Evolutionary conservation across 2,329 filamentous ascomycete genomes (phyloP).

Genomic region (Colletotrichum camelliae): DNA sequence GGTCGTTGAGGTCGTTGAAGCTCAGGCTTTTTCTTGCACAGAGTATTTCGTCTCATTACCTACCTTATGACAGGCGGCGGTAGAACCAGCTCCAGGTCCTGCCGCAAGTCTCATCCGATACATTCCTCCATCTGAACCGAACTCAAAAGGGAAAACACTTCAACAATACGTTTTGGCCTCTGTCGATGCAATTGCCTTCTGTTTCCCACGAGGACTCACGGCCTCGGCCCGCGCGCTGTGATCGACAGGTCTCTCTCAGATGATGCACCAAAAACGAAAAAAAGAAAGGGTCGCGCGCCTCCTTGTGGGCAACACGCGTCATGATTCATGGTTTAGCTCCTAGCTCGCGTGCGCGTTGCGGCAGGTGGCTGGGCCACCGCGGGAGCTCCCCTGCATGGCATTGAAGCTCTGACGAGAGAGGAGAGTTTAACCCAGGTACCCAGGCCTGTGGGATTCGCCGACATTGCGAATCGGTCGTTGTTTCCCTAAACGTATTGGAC

Average conservation of each 20-base stretch:
- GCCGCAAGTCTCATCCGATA: slow-evolving; percentile 2
- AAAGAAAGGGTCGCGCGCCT: neutral
- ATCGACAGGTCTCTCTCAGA: neutral
- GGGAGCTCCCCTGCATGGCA: neutral
- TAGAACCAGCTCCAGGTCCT: neutral
- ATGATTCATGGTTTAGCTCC: neutral
- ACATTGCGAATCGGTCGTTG: neutral
- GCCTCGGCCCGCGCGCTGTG: neutral
- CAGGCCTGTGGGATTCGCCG: neutral
- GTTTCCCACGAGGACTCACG: neutral
- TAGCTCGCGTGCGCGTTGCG: neutral
- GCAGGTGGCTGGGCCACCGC: neutral
- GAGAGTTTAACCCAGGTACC: neutral
- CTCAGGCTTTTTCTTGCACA: neutral
- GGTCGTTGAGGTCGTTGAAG: neutral
- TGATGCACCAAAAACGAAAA: neutral
- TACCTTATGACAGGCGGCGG: neutral
- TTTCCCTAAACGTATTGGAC: neutral
- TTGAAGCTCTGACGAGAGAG: neutral
- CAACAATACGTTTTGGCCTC: neutral
- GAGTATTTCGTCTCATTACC: neutral
- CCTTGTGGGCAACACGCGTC: neutral
- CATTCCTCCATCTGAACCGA: neutral
- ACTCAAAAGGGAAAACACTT: neutral
- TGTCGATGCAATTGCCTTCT: neutral